Conservation (phyloP, 768 basidiomycete genomes). For the Hydnomerulius pinastri region DNA sequence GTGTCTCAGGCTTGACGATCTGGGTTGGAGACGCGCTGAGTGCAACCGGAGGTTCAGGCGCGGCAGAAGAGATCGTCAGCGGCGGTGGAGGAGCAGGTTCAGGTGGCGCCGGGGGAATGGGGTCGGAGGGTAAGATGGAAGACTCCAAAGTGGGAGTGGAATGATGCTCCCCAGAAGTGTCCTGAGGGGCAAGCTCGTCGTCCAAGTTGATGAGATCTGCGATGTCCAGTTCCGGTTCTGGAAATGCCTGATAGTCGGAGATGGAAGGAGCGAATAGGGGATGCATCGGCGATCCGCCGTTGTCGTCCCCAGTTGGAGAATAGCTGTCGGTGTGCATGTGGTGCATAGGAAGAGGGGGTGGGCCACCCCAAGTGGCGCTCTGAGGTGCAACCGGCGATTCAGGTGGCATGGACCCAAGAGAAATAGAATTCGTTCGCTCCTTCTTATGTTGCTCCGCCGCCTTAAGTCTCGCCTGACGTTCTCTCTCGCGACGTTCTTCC, state of each 20-base stretch:
- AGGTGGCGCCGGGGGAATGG: slow-evolving; percentile 13
- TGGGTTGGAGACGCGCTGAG: slow-evolving; percentile 24
- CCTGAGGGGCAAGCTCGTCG: slow-evolving; percentile 50
- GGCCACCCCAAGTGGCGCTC: slow-evolving; percentile 60
- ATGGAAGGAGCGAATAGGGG: slow-evolving; percentile 37
- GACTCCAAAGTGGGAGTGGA: slow-evolving; percentile 18
- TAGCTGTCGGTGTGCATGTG: slow-evolving; percentile 34
- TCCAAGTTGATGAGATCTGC: slow-evolving; percentile 79
- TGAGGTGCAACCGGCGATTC: slow-evolving; percentile 62
- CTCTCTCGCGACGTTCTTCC: slow-evolving; percentile 69
- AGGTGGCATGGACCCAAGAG: slow-evolving; percentile 61
- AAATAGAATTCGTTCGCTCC: slow-evolving; percentile 51
- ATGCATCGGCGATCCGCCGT: slow-evolving; percentile 30
- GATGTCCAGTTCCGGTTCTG: slow-evolving; percentile 69
- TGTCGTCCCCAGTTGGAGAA: slow-evolving; percentile 25
- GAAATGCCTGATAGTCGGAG: slow-evolving; percentile 40
- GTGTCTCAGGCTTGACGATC: slow-evolving; percentile 42
- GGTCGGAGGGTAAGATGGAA: slow-evolving; percentile 5
- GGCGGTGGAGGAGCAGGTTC: slow-evolving; percentile 31
- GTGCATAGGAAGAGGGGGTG: slow-evolving; percentile 57
- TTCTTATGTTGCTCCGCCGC: slow-evolving; percentile 43
- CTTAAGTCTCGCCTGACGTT: slow-evolving; percentile 63
- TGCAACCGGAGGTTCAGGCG: slow-evolving; percentile 30
- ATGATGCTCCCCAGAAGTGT: slow-evolving; percentile 26
- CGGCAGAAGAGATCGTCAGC: slow-evolving; percentile 50